Evolutionary conservation across 805 yeast species (phyloP).

Genomic region (Candida maltosa): DNA sequence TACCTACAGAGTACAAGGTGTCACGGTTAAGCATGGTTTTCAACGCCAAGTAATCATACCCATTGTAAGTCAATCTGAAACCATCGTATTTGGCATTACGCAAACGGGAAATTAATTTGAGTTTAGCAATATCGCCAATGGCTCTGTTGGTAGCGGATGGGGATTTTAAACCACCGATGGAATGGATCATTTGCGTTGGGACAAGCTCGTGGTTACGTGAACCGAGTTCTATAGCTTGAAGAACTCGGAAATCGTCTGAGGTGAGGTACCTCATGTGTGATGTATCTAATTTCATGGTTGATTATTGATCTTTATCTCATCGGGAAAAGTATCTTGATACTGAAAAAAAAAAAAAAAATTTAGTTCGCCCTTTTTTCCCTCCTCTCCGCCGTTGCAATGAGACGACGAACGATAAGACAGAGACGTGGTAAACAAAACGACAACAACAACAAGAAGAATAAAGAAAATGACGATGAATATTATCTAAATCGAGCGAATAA

Average conservation of each 20-base stretch:
- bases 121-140: slow-evolving; percentile 82
- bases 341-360: too few species aligned
- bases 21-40: slow-evolving; percentile 77
- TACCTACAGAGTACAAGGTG: slow-evolving; percentile 73
- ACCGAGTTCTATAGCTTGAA: slow-evolving; percentile 87
- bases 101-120: slow-evolving; percentile 70
- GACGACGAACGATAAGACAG: too few species aligned
- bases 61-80: slow-evolving; percentile 80
- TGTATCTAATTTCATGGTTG: slow-evolving; percentile 82
- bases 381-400: too few species aligned
- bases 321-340: too few species aligned
- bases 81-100: slow-evolving; percentile 96
- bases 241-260: slow-evolving; percentile 84
- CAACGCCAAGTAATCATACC: slow-evolving; percentile 89
- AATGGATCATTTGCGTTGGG: slow-evolving; percentile 81
- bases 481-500: too few species aligned
- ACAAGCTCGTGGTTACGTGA: slow-evolving; percentile 92
- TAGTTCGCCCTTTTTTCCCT: too few species aligned
- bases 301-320: too few species aligned
- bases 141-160: slow-evolving; percentile 74
- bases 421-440: too few species aligned
- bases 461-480: too few species aligned
- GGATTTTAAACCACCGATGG: slow-evolving; percentile 72
- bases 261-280: slow-evolving; percentile 91
- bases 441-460: too few species aligned